Conservation (phyloP, 2,329 filamentous ascomycete species). For the Colletotrichum salicis region DNA sequence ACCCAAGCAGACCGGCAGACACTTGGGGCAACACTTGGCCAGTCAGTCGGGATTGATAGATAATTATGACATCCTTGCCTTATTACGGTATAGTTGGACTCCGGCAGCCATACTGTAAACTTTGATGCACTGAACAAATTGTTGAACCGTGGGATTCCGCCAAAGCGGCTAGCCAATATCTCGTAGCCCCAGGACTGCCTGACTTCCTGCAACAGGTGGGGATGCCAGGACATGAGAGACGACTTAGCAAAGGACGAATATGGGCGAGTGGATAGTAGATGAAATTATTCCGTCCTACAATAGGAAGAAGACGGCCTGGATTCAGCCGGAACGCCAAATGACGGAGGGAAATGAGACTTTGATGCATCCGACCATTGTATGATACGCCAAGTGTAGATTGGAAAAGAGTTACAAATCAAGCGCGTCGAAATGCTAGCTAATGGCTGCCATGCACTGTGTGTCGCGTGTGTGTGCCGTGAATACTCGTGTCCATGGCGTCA, state of each 20-base stretch:
- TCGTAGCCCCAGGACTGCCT: conserved; percentile 9
- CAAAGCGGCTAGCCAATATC: conserved; percentile 13
- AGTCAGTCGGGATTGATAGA: background rate
- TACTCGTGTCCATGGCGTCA: conserved; percentile 10
- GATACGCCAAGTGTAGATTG: background rate
- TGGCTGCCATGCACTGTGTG: conserved; percentile 18
- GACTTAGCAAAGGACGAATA: conserved; percentile 2
- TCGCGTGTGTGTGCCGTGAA: background rate
- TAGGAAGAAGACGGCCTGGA: conserved; percentile 1
- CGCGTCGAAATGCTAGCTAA: background rate
- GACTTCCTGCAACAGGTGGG: conserved; percentile 22
- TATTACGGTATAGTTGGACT: background rate
- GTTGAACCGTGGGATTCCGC: conserved; percentile 1
- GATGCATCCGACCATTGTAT: conserved; percentile 8
- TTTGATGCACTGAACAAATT: background rate
- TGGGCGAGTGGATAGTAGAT: background rate
- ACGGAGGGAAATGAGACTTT: conserved; percentile 24
- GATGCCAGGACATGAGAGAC: conserved; percentile 17
- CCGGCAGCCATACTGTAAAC: background rate
- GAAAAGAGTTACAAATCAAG: conserved; percentile 13
- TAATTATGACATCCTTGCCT: background rate
- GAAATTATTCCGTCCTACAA: background rate
- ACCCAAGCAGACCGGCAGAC: background rate
- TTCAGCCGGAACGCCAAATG: conserved; percentile 14
- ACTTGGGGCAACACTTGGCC: background rate